These are phyloP conservation scores for Hemisphaericaspora xylanilytica DNA, from an alignment of 1,139 yeast species.

Conservation along the genomic window DNA sequence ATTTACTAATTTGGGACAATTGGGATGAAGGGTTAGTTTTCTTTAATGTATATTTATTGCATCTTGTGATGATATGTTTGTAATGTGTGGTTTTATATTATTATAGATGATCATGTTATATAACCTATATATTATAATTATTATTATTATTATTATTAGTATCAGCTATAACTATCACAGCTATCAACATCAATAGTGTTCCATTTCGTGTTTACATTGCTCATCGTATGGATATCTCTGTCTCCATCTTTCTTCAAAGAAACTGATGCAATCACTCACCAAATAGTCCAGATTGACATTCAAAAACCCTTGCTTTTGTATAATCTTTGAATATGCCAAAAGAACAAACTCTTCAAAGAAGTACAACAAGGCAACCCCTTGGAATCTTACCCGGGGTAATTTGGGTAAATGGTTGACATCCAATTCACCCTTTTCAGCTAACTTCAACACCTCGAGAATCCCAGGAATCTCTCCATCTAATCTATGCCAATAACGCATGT, in stretches of 20 bases:
- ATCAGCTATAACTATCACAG: too few relatives aligned
- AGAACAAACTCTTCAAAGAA: slow-evolving; percentile 1
- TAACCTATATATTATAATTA: too few relatives aligned
- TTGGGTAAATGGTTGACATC: slow-evolving; percentile 1
- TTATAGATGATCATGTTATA: too few relatives aligned
- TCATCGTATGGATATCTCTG: slow-evolving; percentile 3
- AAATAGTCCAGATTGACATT: slow-evolving; percentile 1
- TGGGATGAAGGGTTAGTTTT: background rate
- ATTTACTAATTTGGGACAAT: too few relatives aligned
- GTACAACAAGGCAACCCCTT: background rate
- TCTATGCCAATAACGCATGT: slow-evolving; percentile 4
- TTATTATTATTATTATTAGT: too few relatives aligned
- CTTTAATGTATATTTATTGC: background rate
- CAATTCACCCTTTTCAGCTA: slow-evolving; percentile 1
- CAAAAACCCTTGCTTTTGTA: background rate
- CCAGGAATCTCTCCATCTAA: slow-evolving; percentile 2
- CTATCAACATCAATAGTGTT: too few relatives aligned
- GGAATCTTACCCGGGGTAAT: background rate
- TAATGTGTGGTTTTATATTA: too few relatives aligned
- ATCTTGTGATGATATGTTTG: too few relatives aligned
- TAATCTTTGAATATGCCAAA: background rate
- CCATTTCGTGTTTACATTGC: slow-evolving; percentile 1
- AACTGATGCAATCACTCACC: slow-evolving; percentile 2
- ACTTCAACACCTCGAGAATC: slow-evolving; percentile 1
- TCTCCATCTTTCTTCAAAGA: slow-evolving; percentile 3